Conservation (phyloP, 192 early-diverging fungal species). For the Coemansia sp. region DNA sequence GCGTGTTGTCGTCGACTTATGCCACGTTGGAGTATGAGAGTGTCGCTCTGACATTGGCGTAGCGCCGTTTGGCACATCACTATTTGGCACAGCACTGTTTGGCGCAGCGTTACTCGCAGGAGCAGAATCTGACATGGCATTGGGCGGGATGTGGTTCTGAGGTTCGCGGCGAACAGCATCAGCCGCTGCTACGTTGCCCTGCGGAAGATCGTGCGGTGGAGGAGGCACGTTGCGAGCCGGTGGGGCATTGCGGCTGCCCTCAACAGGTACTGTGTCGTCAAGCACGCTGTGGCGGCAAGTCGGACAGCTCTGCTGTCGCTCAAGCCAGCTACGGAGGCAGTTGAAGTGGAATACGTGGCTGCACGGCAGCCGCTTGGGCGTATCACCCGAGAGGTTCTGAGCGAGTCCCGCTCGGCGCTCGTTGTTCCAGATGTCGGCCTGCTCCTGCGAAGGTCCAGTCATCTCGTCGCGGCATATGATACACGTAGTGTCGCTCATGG, state of each 20-base stretch:
- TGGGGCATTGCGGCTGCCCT: background rate
- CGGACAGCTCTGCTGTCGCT: constrained; percentile 96
- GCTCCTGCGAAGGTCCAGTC: constrained; percentile 53
- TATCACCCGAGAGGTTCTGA: constrained; percentile 57
- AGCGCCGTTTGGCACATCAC: background rate
- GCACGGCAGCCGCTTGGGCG: constrained; percentile 94
- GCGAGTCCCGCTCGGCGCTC: constrained; percentile 25
- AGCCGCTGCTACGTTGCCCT: background rate
- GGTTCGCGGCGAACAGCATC: background rate
- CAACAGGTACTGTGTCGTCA: constrained; percentile 6
- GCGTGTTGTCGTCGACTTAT: background rate
- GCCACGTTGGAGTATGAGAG: background rate
- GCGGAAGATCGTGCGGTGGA: background rate
- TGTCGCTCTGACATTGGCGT: background rate
- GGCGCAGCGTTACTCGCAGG: background rate
- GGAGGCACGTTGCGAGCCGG: background rate
- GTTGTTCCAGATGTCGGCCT: constrained; percentile 34
- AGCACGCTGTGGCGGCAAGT: constrained; percentile 69
- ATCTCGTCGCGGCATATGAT: constrained; percentile 99
- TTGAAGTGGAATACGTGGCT: constrained; percentile 98
- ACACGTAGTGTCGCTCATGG: constrained; percentile 80
- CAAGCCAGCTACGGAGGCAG: constrained; percentile 96
- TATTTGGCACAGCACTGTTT: background rate
- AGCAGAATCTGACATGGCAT: background rate
- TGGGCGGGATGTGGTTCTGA: background rate